phyloP scores from a whole-genome alignment of 2,329 filamentous ascomycete genomes.

The Stylonectria norvegica region DNA sequence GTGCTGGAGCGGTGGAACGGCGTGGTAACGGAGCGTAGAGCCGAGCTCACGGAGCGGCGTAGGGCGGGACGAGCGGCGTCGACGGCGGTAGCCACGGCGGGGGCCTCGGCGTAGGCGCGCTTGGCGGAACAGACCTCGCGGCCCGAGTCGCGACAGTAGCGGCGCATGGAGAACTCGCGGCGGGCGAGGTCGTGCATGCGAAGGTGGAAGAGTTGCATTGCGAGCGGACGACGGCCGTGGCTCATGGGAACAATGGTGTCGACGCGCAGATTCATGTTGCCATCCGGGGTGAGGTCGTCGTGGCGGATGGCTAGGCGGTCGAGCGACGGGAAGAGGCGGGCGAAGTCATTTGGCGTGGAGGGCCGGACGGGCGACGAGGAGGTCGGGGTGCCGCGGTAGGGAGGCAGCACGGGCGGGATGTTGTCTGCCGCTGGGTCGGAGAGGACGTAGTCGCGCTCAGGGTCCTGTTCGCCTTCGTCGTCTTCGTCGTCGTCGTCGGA shows the following conservation, averaged over 20 bases:
- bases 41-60: constrained; percentile 43
- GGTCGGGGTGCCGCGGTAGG: constrained; percentile 56
- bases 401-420: constrained; percentile 51
- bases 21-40: constrained; percentile 44
- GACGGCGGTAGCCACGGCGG: constrained; percentile 15
- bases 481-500: constrained; percentile 25
- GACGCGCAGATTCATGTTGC: constrained; percentile 93
- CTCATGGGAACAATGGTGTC: constrained; percentile 67
- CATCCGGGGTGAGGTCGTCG: constrained; percentile 84
- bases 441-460: constrained; percentile 16
- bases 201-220: constrained; percentile 79
- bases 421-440: constrained; percentile 27
- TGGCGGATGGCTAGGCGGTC: constrained; percentile 80
- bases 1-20: constrained; percentile 32
- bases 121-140: constrained; percentile 87
- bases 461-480: constrained; percentile 23
- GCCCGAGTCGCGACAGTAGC: constrained; percentile 90
- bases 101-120: constrained; percentile 52
- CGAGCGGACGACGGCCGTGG: constrained; percentile 61
- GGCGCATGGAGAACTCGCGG: constrained; percentile 83
- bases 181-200: constrained; percentile 88
- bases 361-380: constrained; percentile 63
- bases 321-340: constrained; percentile 79
- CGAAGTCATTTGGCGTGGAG: constrained; percentile 79
- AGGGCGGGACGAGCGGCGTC: constrained; percentile 42